Evolutionary conservation across 208 protist genomes (phyloP), one percentile per base, ranked within the genome.

Genomic region (Phytomonas sp.): DNA sequence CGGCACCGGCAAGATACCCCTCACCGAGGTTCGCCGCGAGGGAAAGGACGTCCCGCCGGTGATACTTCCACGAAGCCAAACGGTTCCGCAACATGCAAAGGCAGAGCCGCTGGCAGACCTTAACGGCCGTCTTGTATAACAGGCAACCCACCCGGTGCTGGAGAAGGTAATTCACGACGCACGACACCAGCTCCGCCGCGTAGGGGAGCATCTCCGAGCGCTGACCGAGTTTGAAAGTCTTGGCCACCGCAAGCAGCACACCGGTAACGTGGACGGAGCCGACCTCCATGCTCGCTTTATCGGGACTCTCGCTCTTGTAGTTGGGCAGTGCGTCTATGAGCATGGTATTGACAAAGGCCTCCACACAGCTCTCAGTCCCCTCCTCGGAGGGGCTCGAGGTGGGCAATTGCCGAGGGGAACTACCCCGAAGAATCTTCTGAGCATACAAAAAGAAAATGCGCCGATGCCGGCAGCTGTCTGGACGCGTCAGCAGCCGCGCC

Each of bases 1-100:
- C 33, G 33, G 37, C 33, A 23, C 34, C 60, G 26, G 61, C 60
- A 9, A 40, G 36, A 40, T 26, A 11, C 11, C 20, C 2, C 31
- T 67, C 72, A 56, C 70, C 74, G 33, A 97, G 82, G 68, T 96
- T 95, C 31, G 67, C 75, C 20, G 74, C 73, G 7, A 98, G 81
- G 0, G 85, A 90, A 30, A 82, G 77, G 23, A 90, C 83, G 66
- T 88, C 72, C 20, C 74, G 78, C 37, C 75, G 78, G 20, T 91
- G 68, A 72, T 98, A 99, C 65, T 88, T 82, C 97, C 98, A 99
- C 29, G 88, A 64, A 0, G 94, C 94, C 15, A 89, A 76, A 28
- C 81, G 77, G 28, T 89, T 88, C 60, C 74, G 80, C 33, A 99
- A 76, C 77, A 93, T 88, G 1, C 81, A 65, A 4, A 99, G 76